Conservation (phyloP, 108 stramenopile genomes). For the Cyclotella choctawhatcheeana region DNA sequence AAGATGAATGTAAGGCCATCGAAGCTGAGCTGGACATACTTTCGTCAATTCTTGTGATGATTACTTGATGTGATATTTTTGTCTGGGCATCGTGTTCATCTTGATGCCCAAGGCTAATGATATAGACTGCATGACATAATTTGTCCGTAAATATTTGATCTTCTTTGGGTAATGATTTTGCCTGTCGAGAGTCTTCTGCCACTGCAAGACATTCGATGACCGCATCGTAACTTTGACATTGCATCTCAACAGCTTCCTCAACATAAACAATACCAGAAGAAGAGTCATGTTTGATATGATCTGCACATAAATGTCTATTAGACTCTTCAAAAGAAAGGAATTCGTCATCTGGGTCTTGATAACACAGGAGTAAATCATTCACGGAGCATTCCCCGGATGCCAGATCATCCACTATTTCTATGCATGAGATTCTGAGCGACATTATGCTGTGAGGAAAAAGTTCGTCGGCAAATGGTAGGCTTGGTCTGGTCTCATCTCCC, state of each 20-base stretch:
- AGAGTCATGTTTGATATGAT: constrained; percentile 17
- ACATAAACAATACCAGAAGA: constrained; percentile 9
- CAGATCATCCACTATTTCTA: constrained; percentile 27
- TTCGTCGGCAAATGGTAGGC: neutral
- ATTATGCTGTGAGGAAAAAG: neutral
- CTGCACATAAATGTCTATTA: neutral
- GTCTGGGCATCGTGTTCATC: neutral
- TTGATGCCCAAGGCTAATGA: constrained; percentile 9
- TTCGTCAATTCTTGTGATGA: constrained; percentile 16
- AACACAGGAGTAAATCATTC: constrained; percentile 3
- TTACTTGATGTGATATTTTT: constrained; percentile 17
- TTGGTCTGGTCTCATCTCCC: neutral
- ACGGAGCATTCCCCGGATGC: constrained; percentile 13
- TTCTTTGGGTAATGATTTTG: neutral
- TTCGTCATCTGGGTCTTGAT: constrained; percentile 10
- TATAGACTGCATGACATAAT: constrained; percentile 21
- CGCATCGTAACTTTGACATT: constrained; percentile 11
- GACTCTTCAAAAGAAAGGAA: neutral
- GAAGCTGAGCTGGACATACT: constrained; percentile 28
- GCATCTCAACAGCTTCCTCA: constrained; percentile 20
- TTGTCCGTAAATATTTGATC: constrained; percentile 8
- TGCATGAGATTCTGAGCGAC: constrained; percentile 11
- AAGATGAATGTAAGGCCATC: constrained; percentile 26
- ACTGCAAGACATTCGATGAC: constrained; percentile 16
- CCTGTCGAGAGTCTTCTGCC: constrained; percentile 17